phyloP scores from a whole-genome alignment of 2,329 filamentous ascomycete genomes.

The Leptographium lundbergii region DNA sequence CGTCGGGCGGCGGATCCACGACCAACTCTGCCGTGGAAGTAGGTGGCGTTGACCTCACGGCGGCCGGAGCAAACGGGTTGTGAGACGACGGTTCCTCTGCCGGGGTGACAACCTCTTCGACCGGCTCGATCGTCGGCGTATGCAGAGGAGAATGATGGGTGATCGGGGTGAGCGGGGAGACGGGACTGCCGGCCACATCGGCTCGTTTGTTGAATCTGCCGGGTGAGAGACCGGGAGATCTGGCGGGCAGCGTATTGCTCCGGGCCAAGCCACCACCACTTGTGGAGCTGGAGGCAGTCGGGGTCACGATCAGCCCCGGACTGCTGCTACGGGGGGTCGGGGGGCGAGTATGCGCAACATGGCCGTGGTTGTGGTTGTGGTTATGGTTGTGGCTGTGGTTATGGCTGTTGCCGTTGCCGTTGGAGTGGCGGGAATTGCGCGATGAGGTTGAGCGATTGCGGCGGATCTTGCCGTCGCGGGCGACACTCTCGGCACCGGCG shows the following conservation, averaged over 20 bases:
- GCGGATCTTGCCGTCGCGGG: slow-evolving; percentile 65
- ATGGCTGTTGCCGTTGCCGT: slow-evolving; percentile 15
- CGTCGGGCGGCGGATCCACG: slow-evolving; percentile 3
- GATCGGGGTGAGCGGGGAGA: slow-evolving; percentile 23
- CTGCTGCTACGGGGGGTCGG: slow-evolving; percentile 56
- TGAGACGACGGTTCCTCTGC: slow-evolving; percentile 13
- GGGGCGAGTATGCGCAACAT: neutral
- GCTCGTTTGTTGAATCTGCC: slow-evolving; percentile 45
- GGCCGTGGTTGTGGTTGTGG: slow-evolving; percentile 21
- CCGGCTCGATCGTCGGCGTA: slow-evolving; percentile 27
- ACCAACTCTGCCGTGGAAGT: neutral
- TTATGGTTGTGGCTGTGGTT: slow-evolving; percentile 29
- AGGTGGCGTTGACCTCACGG: neutral
- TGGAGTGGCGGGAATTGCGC: slow-evolving; percentile 66
- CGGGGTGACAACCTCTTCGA: slow-evolving; percentile 24
- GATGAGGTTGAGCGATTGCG: slow-evolving; percentile 90
- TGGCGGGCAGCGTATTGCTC: slow-evolving; percentile 88
- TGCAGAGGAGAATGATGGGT: slow-evolving; percentile 32
- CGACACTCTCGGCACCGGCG: slow-evolving; percentile 74
- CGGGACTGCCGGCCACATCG: slow-evolving; percentile 18
- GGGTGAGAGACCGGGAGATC: slow-evolving; percentile 59
- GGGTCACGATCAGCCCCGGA: slow-evolving; percentile 39
- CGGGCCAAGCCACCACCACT: slow-evolving; percentile 38
- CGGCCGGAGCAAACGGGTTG: neutral
- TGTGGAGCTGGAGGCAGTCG: slow-evolving; percentile 22